Conservation (phyloP, 108 stramenopile genomes). For the Parietichytrium sp. region DNA sequence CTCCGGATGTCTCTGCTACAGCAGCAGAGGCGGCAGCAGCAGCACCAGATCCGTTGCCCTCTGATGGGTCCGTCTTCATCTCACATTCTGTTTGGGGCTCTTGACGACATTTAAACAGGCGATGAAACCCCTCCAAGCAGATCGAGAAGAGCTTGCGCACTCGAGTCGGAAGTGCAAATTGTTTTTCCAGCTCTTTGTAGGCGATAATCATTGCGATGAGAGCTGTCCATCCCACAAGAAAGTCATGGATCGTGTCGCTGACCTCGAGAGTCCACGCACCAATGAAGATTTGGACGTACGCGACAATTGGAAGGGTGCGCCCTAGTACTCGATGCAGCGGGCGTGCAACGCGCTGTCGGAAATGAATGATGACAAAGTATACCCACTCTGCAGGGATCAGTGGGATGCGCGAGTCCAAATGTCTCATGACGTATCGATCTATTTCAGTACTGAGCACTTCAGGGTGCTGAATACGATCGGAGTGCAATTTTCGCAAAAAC, state of each 20-base stretch:
- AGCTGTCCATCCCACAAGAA: neutral
- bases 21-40: no score
- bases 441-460: neutral
- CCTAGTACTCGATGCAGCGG: neutral
- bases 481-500: neutral
- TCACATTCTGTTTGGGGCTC: no score
- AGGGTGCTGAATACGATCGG: neutral
- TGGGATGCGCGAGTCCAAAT: neutral
- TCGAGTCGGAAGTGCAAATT: neutral
- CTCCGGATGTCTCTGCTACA: no score
- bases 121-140: no score
- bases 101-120: no score
- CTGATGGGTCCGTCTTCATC: no score
- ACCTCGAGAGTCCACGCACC: neutral
- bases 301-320: neutral
- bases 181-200: constrained; percentile 7
- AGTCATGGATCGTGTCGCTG: neutral
- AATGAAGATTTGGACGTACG: constrained; percentile 34
- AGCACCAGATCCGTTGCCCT: no score
- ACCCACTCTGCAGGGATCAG: neutral
- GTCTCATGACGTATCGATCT: neutral
- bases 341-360: neutral
- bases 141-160: no score
- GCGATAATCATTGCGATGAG: neutral
- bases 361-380: neutral